Conservation (phyloP, 495 filamentous ascomycete genomes). For the Trichoderma gamsii region DNA sequence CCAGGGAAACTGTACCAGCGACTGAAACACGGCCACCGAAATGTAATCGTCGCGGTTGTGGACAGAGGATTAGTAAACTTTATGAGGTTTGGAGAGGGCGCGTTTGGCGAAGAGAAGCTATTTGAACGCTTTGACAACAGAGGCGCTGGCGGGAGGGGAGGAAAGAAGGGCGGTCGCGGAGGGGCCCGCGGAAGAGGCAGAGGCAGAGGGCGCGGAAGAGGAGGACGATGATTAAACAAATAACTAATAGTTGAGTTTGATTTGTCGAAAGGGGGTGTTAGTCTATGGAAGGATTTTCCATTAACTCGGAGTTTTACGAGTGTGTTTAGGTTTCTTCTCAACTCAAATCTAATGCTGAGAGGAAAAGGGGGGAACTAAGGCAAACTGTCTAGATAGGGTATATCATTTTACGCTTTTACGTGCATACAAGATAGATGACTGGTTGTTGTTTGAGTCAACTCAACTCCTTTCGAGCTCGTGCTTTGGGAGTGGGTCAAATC, state of each 20-base stretch:
- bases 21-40: conserved; percentile 79
- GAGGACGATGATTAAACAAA: background rate
- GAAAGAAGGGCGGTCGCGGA: conserved; percentile 34
- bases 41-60: conserved; percentile 79
- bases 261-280: background rate
- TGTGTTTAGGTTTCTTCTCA: no score
- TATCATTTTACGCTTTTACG: no score
- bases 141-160: conserved; percentile 37
- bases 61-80: conserved; percentile 89
- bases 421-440: no score
- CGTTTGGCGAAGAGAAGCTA: conserved; percentile 69
- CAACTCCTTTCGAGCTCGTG: no score
- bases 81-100: conserved; percentile 69
- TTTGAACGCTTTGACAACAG: conserved; percentile 48
- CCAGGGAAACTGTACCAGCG: conserved; percentile 50
- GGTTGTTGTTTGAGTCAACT: no score
- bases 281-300: no score
- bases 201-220: conserved; percentile 15
- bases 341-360: no score
- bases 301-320: no score
- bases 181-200: conserved; percentile 18
- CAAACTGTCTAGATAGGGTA: no score
- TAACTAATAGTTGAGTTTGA: background rate
- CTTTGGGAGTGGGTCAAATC: no score
- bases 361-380: no score